Evolutionary conservation across 2,329 filamentous ascomycete species (phyloP), one percentile per base, ranked within the genome.

Genomic region (Colletotrichum siamense): DNA sequence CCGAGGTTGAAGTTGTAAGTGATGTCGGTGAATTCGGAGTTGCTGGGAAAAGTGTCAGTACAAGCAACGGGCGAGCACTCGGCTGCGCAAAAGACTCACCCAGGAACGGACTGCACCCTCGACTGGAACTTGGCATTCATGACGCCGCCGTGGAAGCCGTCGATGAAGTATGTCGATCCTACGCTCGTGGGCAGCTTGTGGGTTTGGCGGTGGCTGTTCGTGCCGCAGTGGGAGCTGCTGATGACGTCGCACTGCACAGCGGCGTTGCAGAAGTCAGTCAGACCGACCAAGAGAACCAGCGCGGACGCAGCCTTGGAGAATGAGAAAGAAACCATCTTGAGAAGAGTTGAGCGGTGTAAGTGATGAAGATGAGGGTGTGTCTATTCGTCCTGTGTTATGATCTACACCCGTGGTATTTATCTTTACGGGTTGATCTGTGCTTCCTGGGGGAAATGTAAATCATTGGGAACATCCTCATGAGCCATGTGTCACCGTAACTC

Each of bases 1-100:
- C 67, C 55, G 22, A 70, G 55, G 55, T 70, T 70, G 67, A 62
- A 70, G 22, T 70, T 70, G 55, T 70, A 70, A 18, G 67, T 70
- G 22, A 70, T 6, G 26, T 62, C 52, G 67, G 28, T 22, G 8
- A 59, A 59, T 16, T 59, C 55, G 3, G 22, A 16, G 55, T 59
- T 59, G 55, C 55, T 59, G 3, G 6, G 26, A 28, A 30, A 9
- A 6, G 6, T 28, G 12, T 52, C n/a, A 52, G 12, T 52, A 52
- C n/a, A 18, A 16, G 26, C 44, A 52, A 13, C 6, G 5, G 18
- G 1, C 1, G 15, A 59, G 55, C 22, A 13, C 24, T 10, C 55
- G 55, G 26, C 13, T 30, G 55, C 15, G 26, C 55, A 59, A 26
- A 30, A 30, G 28, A 55, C 66, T 69, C 5, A 69, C 66, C 52